A percentile compares a stretch with the other conserved stretches of the same genome.
Evolutionary conservation across 345 rosid species (phyloP).

Genomic region (Hibiscus tridactylites): DNA sequence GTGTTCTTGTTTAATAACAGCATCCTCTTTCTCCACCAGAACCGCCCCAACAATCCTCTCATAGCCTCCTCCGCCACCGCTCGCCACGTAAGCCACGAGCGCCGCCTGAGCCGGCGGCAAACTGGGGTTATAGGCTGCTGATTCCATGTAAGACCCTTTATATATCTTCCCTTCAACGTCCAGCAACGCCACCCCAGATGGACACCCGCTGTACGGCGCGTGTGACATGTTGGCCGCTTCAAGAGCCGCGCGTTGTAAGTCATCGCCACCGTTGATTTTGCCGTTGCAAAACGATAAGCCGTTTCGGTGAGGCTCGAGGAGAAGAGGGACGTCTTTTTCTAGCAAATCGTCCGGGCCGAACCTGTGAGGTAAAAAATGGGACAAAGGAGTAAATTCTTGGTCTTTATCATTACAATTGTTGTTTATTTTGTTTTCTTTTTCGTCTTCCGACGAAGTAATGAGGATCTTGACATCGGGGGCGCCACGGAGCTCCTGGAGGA

Average conservation of each 20-base stretch:
- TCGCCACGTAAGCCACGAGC: conserved; percentile 60
- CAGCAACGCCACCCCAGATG: conserved; percentile 75
- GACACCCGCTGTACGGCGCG: conserved; percentile 83
- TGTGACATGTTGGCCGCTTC: conserved; percentile 78
- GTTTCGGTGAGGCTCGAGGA: conserved; percentile 59
- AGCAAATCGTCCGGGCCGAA: conserved; percentile 84
- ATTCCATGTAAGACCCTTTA: conserved; percentile 76
- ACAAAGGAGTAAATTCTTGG: conserved; percentile 31
- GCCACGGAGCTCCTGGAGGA: conserved; percentile 74
- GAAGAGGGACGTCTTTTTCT: conserved; percentile 48
- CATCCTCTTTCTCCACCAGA: conserved; percentile 73
- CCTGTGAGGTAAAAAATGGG: conserved; percentile 54
- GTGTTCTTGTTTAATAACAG: conserved; percentile 54
- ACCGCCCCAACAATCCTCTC: conserved; percentile 63
- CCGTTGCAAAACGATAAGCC: conserved; percentile 19
- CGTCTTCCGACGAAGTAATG: conserved; percentile 22
- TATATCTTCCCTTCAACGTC: conserved; percentile 73
- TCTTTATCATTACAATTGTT: conserved; percentile 1
- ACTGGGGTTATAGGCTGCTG: conserved; percentile 94
- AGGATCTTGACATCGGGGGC: conserved; percentile 50
- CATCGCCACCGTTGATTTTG: conserved; percentile 1
- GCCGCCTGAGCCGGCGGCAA: conserved; percentile 95
- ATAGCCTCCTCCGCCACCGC: conserved; percentile 60
- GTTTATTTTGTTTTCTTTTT: conserved; percentile 8
- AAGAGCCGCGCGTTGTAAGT: conserved; percentile 41